Percentiles rank a stretch among this genome's conserved stretches.
Conservation (phyloP, 768 basidiomycete genomes). For the Trametopsis cervina region DNA sequence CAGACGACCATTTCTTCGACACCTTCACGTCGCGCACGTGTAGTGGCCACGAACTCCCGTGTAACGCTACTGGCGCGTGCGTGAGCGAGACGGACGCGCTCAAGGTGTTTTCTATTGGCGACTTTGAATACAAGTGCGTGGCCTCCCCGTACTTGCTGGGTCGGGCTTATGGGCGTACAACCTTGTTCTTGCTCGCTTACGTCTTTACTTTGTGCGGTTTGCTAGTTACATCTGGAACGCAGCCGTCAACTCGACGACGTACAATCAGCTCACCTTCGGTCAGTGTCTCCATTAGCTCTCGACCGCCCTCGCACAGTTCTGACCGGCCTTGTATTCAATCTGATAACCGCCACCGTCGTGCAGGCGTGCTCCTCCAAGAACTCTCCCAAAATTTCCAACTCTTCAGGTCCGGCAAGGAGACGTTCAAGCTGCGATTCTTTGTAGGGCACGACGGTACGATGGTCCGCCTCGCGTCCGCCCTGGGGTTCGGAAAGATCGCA, state of each 20-base stretch:
- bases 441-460: conserved; percentile 45
- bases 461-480: conserved; percentile 30
- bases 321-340: too few species aligned
- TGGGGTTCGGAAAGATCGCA: conserved; percentile 30
- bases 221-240: conserved; percentile 43
- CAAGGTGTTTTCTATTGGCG: conserved; percentile 29
- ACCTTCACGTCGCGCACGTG: conserved; percentile 44
- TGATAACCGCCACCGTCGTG: too few species aligned
- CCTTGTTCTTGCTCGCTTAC: too few species aligned
- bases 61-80: conserved; percentile 34
- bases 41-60: conserved; percentile 37
- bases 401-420: conserved; percentile 28
- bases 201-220: neutral
- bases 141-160: neutral
- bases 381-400: conserved; percentile 32
- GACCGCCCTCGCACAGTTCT: neutral
- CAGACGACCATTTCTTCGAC: conserved; percentile 47
- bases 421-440: conserved; percentile 32
- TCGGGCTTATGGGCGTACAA: too few species aligned
- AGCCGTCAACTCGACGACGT: conserved; percentile 35
- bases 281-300: neutral
- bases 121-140: conserved; percentile 34
- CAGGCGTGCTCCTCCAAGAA: conserved; percentile 41
- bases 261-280: conserved; percentile 41
- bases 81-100: conserved; percentile 33